Conservation (phyloP, 257 asterid genomes). For the Fraxinus quadrangulata region DNA sequence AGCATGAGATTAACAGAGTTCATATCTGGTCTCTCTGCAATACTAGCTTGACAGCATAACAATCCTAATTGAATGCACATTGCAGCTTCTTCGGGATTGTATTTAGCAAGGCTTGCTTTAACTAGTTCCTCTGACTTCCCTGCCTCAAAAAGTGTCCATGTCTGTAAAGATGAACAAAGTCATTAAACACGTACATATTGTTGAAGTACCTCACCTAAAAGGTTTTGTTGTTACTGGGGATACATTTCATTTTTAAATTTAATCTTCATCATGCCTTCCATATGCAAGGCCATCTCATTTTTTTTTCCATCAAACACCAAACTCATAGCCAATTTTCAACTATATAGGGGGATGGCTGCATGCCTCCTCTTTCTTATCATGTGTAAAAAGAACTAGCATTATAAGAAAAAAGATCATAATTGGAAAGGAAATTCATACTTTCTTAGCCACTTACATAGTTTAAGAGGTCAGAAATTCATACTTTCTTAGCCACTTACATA, state of each 20-base stretch:
- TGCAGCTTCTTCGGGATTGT: slow-evolving; percentile 51
- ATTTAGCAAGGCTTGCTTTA: slow-evolving; percentile 48
- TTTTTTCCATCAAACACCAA: neutral
- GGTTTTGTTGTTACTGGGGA: neutral
- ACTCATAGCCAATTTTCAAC: neutral
- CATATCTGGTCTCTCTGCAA: slow-evolving; percentile 76
- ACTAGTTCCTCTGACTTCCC: slow-evolving; percentile 52
- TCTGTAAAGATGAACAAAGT: slow-evolving; percentile 35
- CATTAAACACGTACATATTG: neutral
- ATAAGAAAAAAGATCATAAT: neutral
- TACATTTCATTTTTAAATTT: neutral
- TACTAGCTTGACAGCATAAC: slow-evolving; percentile 77
- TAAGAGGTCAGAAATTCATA: slow-evolving; percentile 75
- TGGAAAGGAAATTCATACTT: slow-evolving; percentile 10
- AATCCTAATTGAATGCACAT: slow-evolving; percentile 73
- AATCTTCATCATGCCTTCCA: neutral
- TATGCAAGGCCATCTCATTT: neutral
- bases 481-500: slow-evolving; percentile 78
- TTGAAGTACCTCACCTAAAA: neutral
- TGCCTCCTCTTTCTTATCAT: neutral
- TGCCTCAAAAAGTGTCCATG: slow-evolving; percentile 59
- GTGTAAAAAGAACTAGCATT: neutral
- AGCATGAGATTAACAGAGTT: slow-evolving; percentile 58
- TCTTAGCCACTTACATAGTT: slow-evolving; percentile 58
- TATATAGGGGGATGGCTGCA: neutral